Percentiles rank a stretch among this genome's conserved stretches.
Conservation (phyloP, 129 eudicot genomes). For the Flaveria sonorensis region DNA sequence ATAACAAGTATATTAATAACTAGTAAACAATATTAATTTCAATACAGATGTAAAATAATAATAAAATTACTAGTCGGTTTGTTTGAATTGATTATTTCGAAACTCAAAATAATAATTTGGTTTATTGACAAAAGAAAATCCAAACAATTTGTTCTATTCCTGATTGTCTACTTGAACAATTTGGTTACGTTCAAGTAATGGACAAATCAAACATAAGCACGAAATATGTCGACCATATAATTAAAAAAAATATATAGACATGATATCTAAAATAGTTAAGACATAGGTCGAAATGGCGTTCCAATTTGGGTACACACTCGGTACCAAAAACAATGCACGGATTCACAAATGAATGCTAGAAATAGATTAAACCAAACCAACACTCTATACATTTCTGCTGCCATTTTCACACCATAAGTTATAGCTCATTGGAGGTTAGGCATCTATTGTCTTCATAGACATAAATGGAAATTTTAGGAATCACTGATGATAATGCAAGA, state of each 20-base stretch:
- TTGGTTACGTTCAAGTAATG: no score
- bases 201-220: background rate
- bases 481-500: slow-evolving; percentile 24
- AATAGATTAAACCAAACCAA: slow-evolving; percentile 21
- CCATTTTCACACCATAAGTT: slow-evolving; percentile 26
- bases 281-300: slow-evolving; percentile 20
- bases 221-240: slow-evolving; percentile 15
- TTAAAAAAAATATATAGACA: background rate
- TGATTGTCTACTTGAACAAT: no score
- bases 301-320: slow-evolving; percentile 1
- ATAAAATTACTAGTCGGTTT: no score
- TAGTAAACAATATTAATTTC: no score
- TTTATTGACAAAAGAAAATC: no score
- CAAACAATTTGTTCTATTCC: no score
- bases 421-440: slow-evolving; percentile 26
- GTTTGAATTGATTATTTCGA: no score
- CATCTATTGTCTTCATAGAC: slow-evolving; percentile 29
- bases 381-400: background rate
- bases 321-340: slow-evolving; percentile 30
- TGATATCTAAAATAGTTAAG: slow-evolving; percentile 12
- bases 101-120: no score
- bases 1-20: no score
- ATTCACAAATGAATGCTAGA: slow-evolving; percentile 9
- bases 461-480: slow-evolving; percentile 31
- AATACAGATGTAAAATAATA: no score